Conservation (phyloP, 257 asterid genomes). For the Rauvolfia tetraphylla region DNA sequence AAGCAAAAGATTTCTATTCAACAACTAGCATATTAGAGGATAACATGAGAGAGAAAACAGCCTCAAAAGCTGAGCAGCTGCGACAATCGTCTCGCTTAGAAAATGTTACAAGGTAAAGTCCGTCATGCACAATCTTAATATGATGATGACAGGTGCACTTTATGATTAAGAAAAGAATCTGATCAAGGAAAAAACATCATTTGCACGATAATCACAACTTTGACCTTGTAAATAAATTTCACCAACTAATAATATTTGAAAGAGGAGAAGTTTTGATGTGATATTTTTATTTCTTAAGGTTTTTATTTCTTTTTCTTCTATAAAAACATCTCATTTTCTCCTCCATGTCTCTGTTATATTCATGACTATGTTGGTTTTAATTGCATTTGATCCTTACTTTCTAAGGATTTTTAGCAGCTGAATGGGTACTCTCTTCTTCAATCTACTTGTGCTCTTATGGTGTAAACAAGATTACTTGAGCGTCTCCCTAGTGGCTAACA, state of each 20-base stretch:
- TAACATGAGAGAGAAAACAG: constrained; percentile 27
- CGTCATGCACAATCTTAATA: neutral
- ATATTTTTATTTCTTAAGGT: no score
- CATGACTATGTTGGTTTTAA: neutral
- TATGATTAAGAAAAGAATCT: neutral
- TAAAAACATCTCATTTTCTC: neutral
- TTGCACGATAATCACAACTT: neutral
- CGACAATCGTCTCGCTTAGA: constrained; percentile 32
- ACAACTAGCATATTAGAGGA: constrained; percentile 22
- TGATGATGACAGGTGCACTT: neutral
- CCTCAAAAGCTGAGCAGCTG: constrained; percentile 26
- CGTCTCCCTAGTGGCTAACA: neutral
- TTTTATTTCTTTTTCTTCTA: neutral
- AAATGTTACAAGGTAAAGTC: constrained; percentile 38
- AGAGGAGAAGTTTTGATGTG: neutral
- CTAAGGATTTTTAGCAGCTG: neutral
- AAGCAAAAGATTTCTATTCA: neutral
- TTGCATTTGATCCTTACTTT: neutral
- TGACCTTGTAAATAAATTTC: neutral
- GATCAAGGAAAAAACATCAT: neutral
- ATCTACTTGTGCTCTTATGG: neutral
- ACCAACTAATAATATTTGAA: neutral
- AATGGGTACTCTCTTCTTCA: neutral
- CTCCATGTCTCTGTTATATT: neutral
- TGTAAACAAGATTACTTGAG: neutral